Percentiles rank a stretch among this genome's conserved stretches.
Evolutionary conservation across 441 rosid genomes (phyloP).

Genomic region (Cnidoscolus chayamansa): DNA sequence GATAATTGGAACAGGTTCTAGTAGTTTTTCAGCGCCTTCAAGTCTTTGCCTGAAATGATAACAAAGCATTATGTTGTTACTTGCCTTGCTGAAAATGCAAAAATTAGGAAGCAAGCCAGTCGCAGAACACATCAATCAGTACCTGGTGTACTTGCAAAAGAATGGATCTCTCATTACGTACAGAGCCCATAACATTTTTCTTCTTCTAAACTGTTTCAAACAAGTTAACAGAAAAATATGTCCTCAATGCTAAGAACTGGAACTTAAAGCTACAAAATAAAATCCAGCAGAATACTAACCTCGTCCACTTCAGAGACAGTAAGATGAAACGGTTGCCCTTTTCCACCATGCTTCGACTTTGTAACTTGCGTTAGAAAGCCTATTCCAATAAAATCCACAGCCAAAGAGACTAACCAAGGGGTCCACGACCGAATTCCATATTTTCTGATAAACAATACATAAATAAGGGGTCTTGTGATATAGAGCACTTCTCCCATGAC

Average conservation of each 20-base stretch:
- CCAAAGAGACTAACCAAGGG: constrained; percentile 84
- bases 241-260: background rate
- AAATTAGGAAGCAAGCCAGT: background rate
- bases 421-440: constrained; percentile 79
- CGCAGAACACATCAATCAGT: background rate
- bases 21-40: constrained; percentile 53
- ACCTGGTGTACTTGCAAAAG: constrained; percentile 84
- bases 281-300: constrained; percentile 41
- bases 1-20: constrained; percentile 70
- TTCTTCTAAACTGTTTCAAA: constrained; percentile 58
- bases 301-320: constrained; percentile 62
- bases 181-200: constrained; percentile 88
- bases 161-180: constrained; percentile 96
- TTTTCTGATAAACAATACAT: constrained; percentile 74
- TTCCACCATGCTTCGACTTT: constrained; percentile 35
- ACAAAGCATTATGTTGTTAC: constrained; percentile 7
- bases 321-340: constrained; percentile 38
- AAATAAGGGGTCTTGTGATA: constrained; percentile 78
- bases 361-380: constrained; percentile 48
- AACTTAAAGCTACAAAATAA: constrained; percentile 9
- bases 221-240: background rate
- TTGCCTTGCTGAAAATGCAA: constrained; percentile 6
- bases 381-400: constrained; percentile 55
- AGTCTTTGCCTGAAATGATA: constrained; percentile 64
- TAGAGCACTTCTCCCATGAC: constrained; percentile 67